Conservation (phyloP, 2,329 filamentous ascomycete species). For the Fusarium sp. region DNA sequence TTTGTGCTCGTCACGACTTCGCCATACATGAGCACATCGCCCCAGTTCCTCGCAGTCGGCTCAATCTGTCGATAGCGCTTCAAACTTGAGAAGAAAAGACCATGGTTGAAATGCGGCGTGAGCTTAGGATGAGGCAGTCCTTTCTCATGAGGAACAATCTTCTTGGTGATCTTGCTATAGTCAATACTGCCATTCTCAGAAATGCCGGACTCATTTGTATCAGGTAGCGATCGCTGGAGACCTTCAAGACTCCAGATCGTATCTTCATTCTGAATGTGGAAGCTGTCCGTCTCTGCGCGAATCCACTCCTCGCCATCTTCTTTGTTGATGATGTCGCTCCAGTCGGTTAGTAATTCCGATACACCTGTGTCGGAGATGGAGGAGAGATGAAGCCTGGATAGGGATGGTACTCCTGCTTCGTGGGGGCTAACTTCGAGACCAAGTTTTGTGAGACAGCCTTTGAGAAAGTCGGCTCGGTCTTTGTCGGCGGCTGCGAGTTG, state of each 20-base stretch:
- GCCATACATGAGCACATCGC: conserved; percentile 83
- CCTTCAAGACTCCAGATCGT: conserved; percentile 69
- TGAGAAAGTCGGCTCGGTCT: conserved; percentile 79
- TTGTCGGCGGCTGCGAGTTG: conserved; percentile 76
- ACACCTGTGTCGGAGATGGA: conserved; percentile 73
- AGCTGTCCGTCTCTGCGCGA: conserved; percentile 84
- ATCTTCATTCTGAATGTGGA: conserved; percentile 77
- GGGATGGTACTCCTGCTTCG: conserved; percentile 76
- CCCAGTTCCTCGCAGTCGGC: conserved; percentile 75
- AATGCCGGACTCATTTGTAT: conserved; percentile 39
- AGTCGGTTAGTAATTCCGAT: conserved; percentile 73
- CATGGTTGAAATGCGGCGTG: conserved; percentile 89
- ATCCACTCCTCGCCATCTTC: conserved; percentile 78
- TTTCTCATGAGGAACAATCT: conserved; percentile 77
- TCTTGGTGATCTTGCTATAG: conserved; percentile 79
- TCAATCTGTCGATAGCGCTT: conserved; percentile 70
- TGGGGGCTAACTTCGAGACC: conserved; percentile 82
- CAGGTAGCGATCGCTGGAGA: conserved; percentile 64
- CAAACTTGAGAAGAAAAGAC: conserved; percentile 80
- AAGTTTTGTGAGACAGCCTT: conserved; percentile 81
- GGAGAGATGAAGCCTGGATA: conserved; percentile 86
- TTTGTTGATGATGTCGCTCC: conserved; percentile 74
- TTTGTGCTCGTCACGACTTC: conserved; percentile 96
- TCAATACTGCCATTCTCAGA: conserved; percentile 70
- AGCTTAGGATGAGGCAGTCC: conserved; percentile 75